Evolutionary conservation across 164 flowering plant species (phyloP), one percentile per base, ranked within the genome.

Genomic region (Malania oleifera): DNA sequence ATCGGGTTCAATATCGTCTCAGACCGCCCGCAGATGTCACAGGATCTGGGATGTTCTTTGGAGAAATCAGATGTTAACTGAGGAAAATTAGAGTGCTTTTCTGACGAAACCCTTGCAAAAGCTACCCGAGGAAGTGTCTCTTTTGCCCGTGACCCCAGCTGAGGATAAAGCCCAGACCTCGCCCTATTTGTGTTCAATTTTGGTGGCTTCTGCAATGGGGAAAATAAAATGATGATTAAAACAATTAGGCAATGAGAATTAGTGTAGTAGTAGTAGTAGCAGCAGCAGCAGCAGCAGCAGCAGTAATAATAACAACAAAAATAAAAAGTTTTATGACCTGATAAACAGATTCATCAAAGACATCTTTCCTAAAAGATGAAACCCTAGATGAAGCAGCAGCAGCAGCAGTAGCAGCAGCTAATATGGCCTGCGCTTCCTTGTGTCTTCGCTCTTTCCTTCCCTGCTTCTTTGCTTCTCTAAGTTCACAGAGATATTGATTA

Each of bases 391-490:
- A 95, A 49, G 96, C 79, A 28, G 96, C 95, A 15, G 91, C 99
- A n/a, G 96, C 97, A 49, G 97, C 95, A 56, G 96, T 78, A 29
- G 97, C 97, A 64, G 99, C 99, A 75, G 96, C 99, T 24, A 89
- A 73, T 12, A 82, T 90, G 59, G 91, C 96, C 74, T 95, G 98
- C 22, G 96, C 96, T 73, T 95, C 98, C 68, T 76, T 85, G 70
- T 85, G 85, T 65, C 82, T 80, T 61, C 75, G 78, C 73, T 95
- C 98, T 70, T 91, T 89, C 73, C 95, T 81, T 43, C 98, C 98
- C 69, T 69, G 91, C 68, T 91, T 95, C 70, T 80, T 89, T 45
- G 83, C 95, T 65, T 85, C 98, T 59, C 78, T 78, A 53, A 89
- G 79, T 43, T 78, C 84, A 80, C 68, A 65, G 67, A 85, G 82